Evolutionary conservation across 805 yeast species (phyloP), one percentile per base, ranked within the genome.

Genomic region (Candida nanaspora): DNA sequence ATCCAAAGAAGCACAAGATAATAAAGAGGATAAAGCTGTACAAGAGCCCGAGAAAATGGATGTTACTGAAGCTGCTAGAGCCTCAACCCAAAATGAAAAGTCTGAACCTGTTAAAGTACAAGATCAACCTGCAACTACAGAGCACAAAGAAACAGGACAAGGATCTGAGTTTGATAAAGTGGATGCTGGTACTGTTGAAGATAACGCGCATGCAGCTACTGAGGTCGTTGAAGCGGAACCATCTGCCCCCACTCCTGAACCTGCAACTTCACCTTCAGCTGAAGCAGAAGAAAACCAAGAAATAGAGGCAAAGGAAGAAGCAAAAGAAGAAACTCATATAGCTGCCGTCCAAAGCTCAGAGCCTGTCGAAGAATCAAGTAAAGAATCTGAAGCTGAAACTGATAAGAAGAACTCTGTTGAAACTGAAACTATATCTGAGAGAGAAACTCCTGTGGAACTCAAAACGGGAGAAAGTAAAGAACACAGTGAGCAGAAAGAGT

Each of bases 171-270:
- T n/a, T n/a, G n/a, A n/a, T n/a, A n/a, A n/a, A 15, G 32, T 29
- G 18, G 32, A 10, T 28, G 15, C 31, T 13, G 31, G 6, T 6
- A 23, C n/a, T n/a, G n/a, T n/a, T n/a, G n/a, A n/a, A n/a, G n/a
- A n/a, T n/a, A n/a, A n/a, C n/a, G n/a, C n/a, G n/a, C n/a, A n/a
- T n/a, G n/a, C n/a, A n/a, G n/a, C n/a, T n/a, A n/a, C n/a, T n/a
- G n/a, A 23, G 27, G 27, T 23, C 27, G 11, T 11, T 23, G 27
- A 23, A 23, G 27, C 27, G 11, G 40, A 45, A 33, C 35, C 38
- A 11, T 25, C 38, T 3, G 43, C 47, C 6, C 47, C 47, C 9
- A 44, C 47, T 3, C 47, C 47, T 14, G 46, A 41, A 30, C 46
- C 48, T 18, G 37, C 42, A 3, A 46, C 41, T 15, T 39, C 46